Conservation (phyloP, 2,329 filamentous ascomycete genomes). For the Ceratocystis cubensis region DNA sequence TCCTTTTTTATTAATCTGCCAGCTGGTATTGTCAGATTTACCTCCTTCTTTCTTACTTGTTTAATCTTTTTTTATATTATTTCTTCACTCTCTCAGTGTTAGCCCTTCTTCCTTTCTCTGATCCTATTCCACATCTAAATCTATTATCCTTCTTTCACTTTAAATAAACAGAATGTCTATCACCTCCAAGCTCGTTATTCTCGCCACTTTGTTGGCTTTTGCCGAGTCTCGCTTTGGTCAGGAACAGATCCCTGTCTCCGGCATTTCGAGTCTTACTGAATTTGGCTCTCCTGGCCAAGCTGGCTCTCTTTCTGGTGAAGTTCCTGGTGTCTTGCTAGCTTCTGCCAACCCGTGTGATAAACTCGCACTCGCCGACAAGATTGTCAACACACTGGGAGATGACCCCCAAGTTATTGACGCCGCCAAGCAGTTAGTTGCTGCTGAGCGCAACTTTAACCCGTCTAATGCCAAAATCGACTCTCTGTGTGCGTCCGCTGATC, state of each 20-base stretch:
- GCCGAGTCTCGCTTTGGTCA: slow-evolving; percentile 49
- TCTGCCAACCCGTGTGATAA: slow-evolving; percentile 55
- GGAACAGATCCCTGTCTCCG: slow-evolving; percentile 46
- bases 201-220: slow-evolving; percentile 33
- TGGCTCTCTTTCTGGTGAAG: slow-evolving; percentile 48
- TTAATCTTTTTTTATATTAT: slow-evolving; percentile 26
- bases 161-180: slow-evolving; percentile 31
- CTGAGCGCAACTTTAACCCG: slow-evolving; percentile 57
- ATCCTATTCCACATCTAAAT: slow-evolving; percentile 5
- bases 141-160: background rate
- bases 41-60: slow-evolving; percentile 22
- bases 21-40: slow-evolving; percentile 9
- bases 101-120: slow-evolving; percentile 23
- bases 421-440: slow-evolving; percentile 49
- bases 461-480: slow-evolving; percentile 46
- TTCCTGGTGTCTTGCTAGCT: slow-evolving; percentile 50
- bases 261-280: slow-evolving; percentile 40
- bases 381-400: slow-evolving; percentile 48
- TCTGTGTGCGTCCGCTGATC: slow-evolving; percentile 50
- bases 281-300: slow-evolving; percentile 48
- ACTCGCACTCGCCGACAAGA: slow-evolving; percentile 51
- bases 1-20: background rate
- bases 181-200: slow-evolving; percentile 30
- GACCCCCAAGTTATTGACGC: slow-evolving; percentile 48
- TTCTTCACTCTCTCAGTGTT: slow-evolving; percentile 30